A percentile compares a stretch with the other conserved stretches of the same genome.
Evolutionary conservation across 2,329 filamentous ascomycete species (phyloP).

Genomic region (Catunica adiposa): DNA sequence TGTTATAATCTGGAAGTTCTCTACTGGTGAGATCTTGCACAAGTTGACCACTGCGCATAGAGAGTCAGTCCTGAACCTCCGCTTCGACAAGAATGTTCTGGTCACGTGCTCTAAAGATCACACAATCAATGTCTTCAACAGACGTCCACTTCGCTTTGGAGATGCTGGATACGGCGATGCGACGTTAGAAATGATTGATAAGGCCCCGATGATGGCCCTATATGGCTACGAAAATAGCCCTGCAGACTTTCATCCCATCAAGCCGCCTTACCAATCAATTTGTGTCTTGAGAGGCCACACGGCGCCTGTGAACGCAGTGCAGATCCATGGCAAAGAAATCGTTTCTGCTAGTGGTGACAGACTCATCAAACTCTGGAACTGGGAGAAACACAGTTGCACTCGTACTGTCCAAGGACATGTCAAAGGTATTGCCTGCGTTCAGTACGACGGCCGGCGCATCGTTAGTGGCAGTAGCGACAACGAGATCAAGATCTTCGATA

Average conservation of each 20-base stretch:
- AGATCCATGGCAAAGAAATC: constrained; percentile 70
- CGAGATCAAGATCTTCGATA: constrained; percentile 89
- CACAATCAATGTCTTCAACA: constrained; percentile 91
- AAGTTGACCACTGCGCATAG: constrained; percentile 60
- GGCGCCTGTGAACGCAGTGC: constrained; percentile 90
- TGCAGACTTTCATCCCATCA: constrained; percentile 31
- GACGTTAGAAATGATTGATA: constrained; percentile 25
- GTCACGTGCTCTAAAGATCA: constrained; percentile 97
- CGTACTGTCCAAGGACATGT: constrained; percentile 72
- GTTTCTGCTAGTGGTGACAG: constrained; percentile 92
- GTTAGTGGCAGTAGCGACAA: constrained; percentile 94
- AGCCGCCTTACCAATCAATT: constrained; percentile 57
- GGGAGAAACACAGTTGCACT: constrained; percentile 58
- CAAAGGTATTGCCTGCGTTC: constrained; percentile 94
- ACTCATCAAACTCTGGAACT: constrained; percentile 87
- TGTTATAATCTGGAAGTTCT: constrained; percentile 86
- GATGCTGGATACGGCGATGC: constrained; percentile 36
- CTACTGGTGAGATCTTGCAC: constrained; percentile 69
- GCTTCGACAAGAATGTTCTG: constrained; percentile 78
- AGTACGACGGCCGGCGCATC: constrained; percentile 85
- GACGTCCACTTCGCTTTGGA: constrained; percentile 45
- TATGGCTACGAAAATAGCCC: constrained; percentile 38
- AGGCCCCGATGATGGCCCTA: constrained; percentile 36
- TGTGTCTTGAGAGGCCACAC: constrained; percentile 68
- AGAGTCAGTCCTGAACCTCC: constrained; percentile 85